Evolutionary conservation across 805 yeast genomes (phyloP).

Genomic region (Kluyveromyces wickerhamii): DNA sequence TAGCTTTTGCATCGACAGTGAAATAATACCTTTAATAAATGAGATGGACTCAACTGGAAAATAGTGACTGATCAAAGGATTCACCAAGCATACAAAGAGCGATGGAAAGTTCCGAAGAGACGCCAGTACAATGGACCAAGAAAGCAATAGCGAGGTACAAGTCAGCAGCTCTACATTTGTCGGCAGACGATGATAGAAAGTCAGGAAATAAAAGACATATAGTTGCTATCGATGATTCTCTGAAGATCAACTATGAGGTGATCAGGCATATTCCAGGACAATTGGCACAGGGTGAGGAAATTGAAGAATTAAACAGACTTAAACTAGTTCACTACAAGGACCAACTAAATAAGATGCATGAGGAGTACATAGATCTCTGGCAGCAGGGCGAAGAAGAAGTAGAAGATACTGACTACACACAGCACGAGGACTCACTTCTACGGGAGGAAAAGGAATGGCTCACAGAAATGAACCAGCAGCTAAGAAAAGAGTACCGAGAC

Average conservation of each 20-base stretch:
- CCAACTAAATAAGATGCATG: constrained; percentile 23
- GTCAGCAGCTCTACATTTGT: background rate
- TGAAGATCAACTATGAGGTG: constrained; percentile 29
- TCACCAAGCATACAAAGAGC: too few relatives aligned
- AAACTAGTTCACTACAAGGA: constrained; percentile 23
- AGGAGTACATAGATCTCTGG: constrained; percentile 12
- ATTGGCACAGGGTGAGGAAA: constrained; percentile 2
- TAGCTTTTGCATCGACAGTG: too few relatives aligned
- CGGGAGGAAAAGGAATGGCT: constrained; percentile 16
- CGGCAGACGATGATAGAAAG: constrained; percentile 9
- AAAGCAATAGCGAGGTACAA: constrained; percentile 1
- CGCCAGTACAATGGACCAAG: background rate
- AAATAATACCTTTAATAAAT: too few relatives aligned
- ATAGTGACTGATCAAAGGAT: too few relatives aligned
- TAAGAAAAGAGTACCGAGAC: constrained; percentile 16
- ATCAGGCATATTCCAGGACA: constrained; percentile 27
- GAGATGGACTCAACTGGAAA: too few relatives aligned
- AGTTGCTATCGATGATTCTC: constrained; percentile 26
- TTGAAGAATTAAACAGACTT: constrained; percentile 16
- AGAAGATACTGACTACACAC: constrained; percentile 2
- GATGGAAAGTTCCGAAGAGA: background rate
- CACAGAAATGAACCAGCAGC: constrained; percentile 14
- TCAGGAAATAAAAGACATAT: constrained; percentile 24
- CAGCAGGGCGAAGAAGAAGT: constrained; percentile 2
- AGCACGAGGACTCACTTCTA: constrained; percentile 7